Base-by-base conservation (phyloP, 75 land plant genomes). In the Selaginella moellendorffii region DNA sequence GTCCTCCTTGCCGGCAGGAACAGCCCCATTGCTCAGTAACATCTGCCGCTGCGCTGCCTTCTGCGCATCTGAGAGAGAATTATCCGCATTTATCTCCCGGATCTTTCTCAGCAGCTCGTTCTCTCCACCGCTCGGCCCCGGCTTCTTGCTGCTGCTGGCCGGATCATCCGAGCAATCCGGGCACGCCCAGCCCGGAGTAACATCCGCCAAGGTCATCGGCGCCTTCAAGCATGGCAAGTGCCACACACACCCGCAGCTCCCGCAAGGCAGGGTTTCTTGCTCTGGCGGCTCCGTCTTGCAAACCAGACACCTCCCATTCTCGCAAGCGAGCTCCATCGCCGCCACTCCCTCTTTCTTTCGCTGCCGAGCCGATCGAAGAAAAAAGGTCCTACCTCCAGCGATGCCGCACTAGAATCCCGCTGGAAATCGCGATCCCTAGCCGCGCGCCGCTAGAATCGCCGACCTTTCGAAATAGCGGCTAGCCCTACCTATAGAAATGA, bases 31-130 rank as follows among this genome's bases (percentile, higher is more conserved):
- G 52, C 76, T 70, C 72, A 85, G 54, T 36, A 89, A 62, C 75
- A 68, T 68, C 78, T 89, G 96, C 46, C 96, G 60, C 54, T 54
- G 74, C 71, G 46, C 72, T 27, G 96, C 96, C 79, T 90, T 90
- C 67, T 90, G 82, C 26, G 20, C 30, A 54, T 83, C 96, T 0
- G 70, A 68, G 31, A 90, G 67, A 25, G 75, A 60, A 22, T 17
- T 61, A 31, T 90, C 87, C 19, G 80, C 74, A 71, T 84, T 83
- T 65, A 90, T 87, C 14, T 77, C 96, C 22, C 81, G 71, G 27
- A 86, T 74, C 68, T 65, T 61, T 10, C 75, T 74, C 8, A 84
- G 29, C 69, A 87, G 36, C 36, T 68, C 77, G 26, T 60, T 30
- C 59, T 25, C 59, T 8, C n/a, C 51, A 27, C 2, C 25, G 30